Conservation (phyloP, 345 rosid genomes). For the Alliaria petiolata region DNA sequence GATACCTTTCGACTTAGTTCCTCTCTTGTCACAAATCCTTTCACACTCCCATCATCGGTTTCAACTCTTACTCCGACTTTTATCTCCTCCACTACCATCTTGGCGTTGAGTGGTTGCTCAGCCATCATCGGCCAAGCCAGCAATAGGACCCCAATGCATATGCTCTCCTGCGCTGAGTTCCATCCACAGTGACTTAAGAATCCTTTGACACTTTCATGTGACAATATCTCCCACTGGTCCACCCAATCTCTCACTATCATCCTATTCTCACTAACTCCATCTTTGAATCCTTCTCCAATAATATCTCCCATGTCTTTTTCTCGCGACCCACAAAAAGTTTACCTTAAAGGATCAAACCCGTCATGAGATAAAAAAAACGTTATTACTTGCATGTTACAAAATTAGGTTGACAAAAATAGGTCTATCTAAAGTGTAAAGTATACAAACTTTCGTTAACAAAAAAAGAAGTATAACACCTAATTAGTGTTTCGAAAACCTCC, state of each 20-base stretch:
- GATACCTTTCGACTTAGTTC: slow-evolving; percentile 38
- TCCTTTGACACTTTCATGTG: slow-evolving; percentile 56
- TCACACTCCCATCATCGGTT: slow-evolving; percentile 36
- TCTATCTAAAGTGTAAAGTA: too few species aligned
- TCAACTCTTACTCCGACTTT: slow-evolving; percentile 56
- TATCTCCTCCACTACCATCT: slow-evolving; percentile 60
- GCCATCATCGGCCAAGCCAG: slow-evolving; percentile 84
- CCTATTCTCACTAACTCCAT: slow-evolving; percentile 47
- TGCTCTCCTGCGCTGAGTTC: slow-evolving; percentile 73
- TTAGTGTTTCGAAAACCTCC: background rate
- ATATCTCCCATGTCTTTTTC: slow-evolving; percentile 36
- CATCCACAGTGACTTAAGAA: slow-evolving; percentile 85
- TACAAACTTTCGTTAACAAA: too few species aligned
- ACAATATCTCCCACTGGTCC: slow-evolving; percentile 52
- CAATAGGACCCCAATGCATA: slow-evolving; percentile 69
- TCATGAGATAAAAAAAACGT: background rate
- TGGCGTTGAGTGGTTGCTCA: slow-evolving; percentile 66
- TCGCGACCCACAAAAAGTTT: slow-evolving; percentile 62
- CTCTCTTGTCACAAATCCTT: slow-evolving; percentile 47
- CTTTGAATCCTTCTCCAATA: slow-evolving; percentile 43
- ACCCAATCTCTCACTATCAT: slow-evolving; percentile 69
- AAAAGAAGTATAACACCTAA: too few species aligned
- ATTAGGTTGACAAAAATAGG: too few species aligned
- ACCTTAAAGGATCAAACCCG: slow-evolving; percentile 8
- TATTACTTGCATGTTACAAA: too few species aligned